Base-by-base conservation (phyloP, 2,329 filamentous ascomycete genomes). In the Coniella vitis region DNA sequence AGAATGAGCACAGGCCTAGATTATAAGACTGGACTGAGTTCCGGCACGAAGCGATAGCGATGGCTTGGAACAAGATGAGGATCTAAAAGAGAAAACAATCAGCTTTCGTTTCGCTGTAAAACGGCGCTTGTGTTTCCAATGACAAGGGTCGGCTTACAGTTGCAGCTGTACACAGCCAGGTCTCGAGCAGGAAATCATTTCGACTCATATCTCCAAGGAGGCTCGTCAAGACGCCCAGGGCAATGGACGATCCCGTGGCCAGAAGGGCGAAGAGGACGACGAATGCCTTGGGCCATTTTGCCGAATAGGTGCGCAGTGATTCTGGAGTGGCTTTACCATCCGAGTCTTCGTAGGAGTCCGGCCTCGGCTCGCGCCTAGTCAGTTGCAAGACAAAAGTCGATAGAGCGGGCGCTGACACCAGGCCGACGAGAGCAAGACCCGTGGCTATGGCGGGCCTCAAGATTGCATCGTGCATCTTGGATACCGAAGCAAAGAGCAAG, bases 251-350 rank as follows among this genome's bases (percentile, higher is more conserved):
- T 7, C 67, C 70, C 13, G 79, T 64, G 2, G 83, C 84, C 34
- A 70, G 51, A 12, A 71, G 48, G 0, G 80, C 75, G n/a, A 78
- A 71, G 3, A 79, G 31, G 4, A 79, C 60, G 38, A 86, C 69
- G 19, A 71, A 60, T 4, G 69, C 53, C 60, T 84, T 85, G 47
- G 81, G 74, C 49, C 72, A 58, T 49, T 69, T 77, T 54, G 79
- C 75, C 22, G 83, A 84, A 60, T 83, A 90, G 35, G 71, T 72
- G 19, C 73, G 72, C 45, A 81, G 61, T 1, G 81, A 80, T 59
- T 84, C 80, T 36, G 78, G 72, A 0, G 81, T 84, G 29, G 83
- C 84, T 54, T 75, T 72, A 42, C 86, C 86, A 65, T 90, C 86
- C 53, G 74, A 67, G 59, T 90, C 86, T 56, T 81, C 69, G 59